phyloP scores from a whole-genome alignment of 495 filamentous ascomycete species.

The Penicillium cataractarum region DNA sequence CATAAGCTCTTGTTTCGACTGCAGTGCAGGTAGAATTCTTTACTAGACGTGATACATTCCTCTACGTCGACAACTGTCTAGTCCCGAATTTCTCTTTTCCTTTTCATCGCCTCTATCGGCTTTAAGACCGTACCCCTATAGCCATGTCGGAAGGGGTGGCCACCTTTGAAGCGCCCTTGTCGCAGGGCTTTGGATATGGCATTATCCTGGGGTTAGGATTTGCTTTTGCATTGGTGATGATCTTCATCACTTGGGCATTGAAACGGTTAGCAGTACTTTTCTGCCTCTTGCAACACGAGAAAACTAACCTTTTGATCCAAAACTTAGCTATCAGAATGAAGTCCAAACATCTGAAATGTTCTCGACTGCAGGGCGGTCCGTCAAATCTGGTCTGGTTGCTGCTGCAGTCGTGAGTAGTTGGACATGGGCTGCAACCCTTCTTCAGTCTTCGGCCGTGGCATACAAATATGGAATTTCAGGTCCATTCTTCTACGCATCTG shows the following conservation, averaged over 20 bases:
- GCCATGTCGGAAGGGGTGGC: constrained; percentile 15
- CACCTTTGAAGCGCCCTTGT: constrained; percentile 58
- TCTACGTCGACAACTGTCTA: neutral
- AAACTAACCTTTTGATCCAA: neutral
- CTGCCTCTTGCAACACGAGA: neutral
- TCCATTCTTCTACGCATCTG: constrained; percentile 85
- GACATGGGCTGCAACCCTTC: constrained; percentile 73
- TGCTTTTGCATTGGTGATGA: constrained; percentile 79
- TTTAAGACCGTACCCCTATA: neutral
- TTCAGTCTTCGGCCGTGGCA: constrained; percentile 85
- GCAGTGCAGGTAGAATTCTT: neutral
- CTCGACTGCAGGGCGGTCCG: constrained; percentile 89
- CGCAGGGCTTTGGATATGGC: constrained; percentile 77
- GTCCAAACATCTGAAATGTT: constrained; percentile 98
- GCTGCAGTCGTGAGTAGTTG: constrained; percentile 94
- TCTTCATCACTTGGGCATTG: constrained; percentile 77
- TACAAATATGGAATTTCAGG: constrained; percentile 93
- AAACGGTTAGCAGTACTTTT: constrained; percentile 51
- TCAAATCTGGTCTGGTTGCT: constrained; percentile 93
- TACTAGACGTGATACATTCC: constrained; percentile 6
- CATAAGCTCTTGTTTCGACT: neutral
- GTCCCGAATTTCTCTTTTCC: neutral
- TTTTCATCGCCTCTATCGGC: neutral
- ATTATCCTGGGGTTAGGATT: constrained; percentile 78
- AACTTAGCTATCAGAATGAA: constrained; percentile 79